Evolutionary conservation across 2,329 filamentous ascomycete genomes (phyloP).

Genomic region (Chaetomium strumarium): DNA sequence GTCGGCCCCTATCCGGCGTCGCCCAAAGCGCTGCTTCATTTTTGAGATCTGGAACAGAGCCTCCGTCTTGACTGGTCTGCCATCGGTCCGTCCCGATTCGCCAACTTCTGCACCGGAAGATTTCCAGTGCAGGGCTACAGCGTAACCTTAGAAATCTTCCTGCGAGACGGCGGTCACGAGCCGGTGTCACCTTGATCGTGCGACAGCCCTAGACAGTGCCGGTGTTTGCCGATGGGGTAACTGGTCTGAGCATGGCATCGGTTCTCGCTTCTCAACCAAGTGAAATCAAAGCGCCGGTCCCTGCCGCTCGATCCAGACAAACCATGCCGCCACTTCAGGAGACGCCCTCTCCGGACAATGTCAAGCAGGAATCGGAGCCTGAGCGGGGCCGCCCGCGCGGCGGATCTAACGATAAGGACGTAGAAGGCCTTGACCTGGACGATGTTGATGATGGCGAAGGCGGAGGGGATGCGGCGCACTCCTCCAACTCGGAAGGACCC

Average conservation of each 20-base stretch:
- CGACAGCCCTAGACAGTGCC: conserved; percentile 6
- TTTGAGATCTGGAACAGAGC: conserved; percentile 7
- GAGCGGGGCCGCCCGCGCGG: conserved; percentile 39
- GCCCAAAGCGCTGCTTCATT: not conserved
- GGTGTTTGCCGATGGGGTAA: conserved; percentile 18
- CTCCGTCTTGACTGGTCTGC: not conserved
- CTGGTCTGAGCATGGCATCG: conserved; percentile 37
- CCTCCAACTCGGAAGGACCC: conserved; percentile 49
- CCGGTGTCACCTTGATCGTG: conserved; percentile 19
- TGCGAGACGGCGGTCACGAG: conserved; percentile 6
- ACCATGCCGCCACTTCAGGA: conserved; percentile 40
- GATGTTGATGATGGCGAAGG: conserved; percentile 35
- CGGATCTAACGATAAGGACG: conserved; percentile 38
- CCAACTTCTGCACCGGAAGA: conserved; percentile 9
- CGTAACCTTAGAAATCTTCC: conserved; percentile 9
- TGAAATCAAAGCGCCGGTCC: conserved; percentile 35
- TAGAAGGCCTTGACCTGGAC: conserved; percentile 34
- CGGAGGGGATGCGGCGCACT: conserved; percentile 40
- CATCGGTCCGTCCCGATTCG: conserved; percentile 19
- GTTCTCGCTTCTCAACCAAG: conserved; percentile 35
- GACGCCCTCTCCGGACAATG: conserved; percentile 34
- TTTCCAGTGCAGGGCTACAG: conserved; percentile 13
- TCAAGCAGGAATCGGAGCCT: conserved; percentile 37
- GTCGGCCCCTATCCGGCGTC: not conserved
- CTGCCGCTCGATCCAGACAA: conserved; percentile 35